phyloP scores from a whole-genome alignment of 2,329 filamentous ascomycete species.

The Epicoccum nigrum region DNA sequence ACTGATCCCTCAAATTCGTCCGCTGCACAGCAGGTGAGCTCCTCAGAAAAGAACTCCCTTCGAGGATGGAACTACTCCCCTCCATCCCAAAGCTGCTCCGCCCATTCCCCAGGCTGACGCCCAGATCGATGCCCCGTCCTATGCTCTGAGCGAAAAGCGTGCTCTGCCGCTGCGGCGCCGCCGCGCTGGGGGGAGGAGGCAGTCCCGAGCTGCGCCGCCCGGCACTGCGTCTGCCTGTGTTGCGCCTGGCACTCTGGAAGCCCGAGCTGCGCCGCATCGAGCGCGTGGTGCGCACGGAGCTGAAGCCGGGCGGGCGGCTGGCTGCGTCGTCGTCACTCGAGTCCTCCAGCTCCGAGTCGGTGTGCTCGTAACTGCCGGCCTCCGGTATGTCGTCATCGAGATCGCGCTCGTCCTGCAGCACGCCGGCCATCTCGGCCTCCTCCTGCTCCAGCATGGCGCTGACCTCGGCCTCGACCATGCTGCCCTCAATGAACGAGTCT shows the following conservation, averaged over 20 bases:
- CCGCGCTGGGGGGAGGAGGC: slow-evolving; percentile 1
- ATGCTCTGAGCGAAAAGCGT: slow-evolving; percentile 6
- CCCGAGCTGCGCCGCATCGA: slow-evolving; percentile 28
- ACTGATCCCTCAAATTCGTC: slow-evolving; percentile 36
- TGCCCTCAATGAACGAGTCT: slow-evolving; percentile 55
- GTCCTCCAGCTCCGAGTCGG: slow-evolving; percentile 59
- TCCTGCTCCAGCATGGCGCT: slow-evolving; percentile 51
- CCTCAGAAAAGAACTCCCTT: slow-evolving; percentile 45
- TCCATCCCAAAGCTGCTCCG: slow-evolving; percentile 43
- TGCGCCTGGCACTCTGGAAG: slow-evolving; percentile 28
- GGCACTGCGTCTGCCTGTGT: slow-evolving; percentile 22
- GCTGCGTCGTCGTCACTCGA: slow-evolving; percentile 34
- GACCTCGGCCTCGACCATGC: slow-evolving; percentile 47
- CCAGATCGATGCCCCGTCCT: slow-evolving; percentile 22
- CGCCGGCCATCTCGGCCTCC: slow-evolving; percentile 55
- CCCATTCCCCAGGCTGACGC: slow-evolving; percentile 29
- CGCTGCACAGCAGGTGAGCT: slow-evolving; percentile 42
- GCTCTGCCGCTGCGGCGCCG: slow-evolving; percentile 2
- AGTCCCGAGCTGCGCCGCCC: slow-evolving; percentile 12
- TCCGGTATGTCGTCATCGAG: slow-evolving; percentile 60
- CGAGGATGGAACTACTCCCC: slow-evolving; percentile 45
- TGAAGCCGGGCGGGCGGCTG: slow-evolving; percentile 26
- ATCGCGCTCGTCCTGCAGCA: slow-evolving; percentile 56
- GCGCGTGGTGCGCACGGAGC: slow-evolving; percentile 25
- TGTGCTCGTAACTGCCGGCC: slow-evolving; percentile 61